Evolutionary conservation across 2,329 filamentous ascomycete species (phyloP).

Genomic region (Chaetomium olivaceum): DNA sequence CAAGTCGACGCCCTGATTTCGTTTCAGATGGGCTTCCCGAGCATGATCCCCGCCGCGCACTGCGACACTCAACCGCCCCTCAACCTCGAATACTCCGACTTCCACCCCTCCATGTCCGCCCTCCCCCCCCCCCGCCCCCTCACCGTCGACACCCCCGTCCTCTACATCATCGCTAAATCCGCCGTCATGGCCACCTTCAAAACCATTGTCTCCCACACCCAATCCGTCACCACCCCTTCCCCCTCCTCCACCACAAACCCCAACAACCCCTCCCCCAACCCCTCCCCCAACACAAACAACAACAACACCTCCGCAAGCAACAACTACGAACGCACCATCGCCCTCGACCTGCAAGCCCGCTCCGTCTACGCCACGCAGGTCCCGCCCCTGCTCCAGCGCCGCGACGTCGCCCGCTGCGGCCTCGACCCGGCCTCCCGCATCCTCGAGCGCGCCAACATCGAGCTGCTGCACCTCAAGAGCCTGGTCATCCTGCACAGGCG

Average conservation of each 20-base stretch:
- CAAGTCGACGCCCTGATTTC: constrained; percentile 49
- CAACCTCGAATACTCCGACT: constrained; percentile 45
- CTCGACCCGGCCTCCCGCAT: constrained; percentile 35
- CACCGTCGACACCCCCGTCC: constrained; percentile 25
- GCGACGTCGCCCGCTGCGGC: constrained; percentile 29
- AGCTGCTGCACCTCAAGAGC: constrained; percentile 37
- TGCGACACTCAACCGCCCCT: constrained; percentile 42
- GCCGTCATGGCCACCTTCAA: constrained; percentile 35
- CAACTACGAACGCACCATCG: background rate
- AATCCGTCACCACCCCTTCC: background rate
- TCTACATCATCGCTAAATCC: constrained; percentile 37
- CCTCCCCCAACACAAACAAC: too few species aligned
- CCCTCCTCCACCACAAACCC: background rate
- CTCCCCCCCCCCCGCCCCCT: constrained; percentile 36
- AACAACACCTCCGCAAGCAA: background rate
- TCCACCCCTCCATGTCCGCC: constrained; percentile 36
- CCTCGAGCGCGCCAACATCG: constrained; percentile 35
- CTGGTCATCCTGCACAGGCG: constrained; percentile 38
- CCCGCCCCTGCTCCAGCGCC: background rate
- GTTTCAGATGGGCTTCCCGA: constrained; percentile 50
- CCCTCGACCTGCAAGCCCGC: constrained; percentile 1
- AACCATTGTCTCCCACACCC: constrained; percentile 31
- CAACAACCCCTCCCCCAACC: background rate
- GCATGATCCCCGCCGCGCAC: constrained; percentile 44
- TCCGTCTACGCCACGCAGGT: background rate